Base-by-base conservation (phyloP, 257 asterid genomes). In the Paulownia fortunei region DNA sequence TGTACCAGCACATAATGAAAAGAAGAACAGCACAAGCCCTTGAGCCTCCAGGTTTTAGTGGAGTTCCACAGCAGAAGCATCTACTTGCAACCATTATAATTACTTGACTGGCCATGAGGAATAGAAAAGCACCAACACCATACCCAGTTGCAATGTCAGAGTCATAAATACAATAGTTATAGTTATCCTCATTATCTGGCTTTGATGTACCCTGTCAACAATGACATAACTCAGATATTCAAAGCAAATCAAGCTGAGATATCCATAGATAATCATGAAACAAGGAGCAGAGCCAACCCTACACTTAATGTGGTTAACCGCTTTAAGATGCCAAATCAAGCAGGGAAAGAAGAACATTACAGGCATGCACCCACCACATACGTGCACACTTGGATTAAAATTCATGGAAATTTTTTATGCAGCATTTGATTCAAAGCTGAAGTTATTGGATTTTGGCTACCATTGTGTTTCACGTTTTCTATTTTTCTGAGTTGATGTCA, bases 31-130 rank as follows among this genome's bases (percentile, higher is more conserved):
- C 96, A 54, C 97, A 92, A 80, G 98, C 96, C 81, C 99, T 86
- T 8, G 99, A 92, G 76, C 97, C 96, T 32, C 97, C 98, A 0
- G 97, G 99, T 58, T 81, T 92, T 26, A 96, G 83, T 18, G 99
- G 89, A 76, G 78, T 79, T 41, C 99, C 99, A 39, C 92, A 92
- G 83, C 99, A 96, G 85, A 96, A 88, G 88, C 98, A 96, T 76
- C 81, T 86, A 62, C 96, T 92, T 5, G 96, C 98, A 37, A 87
- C 83, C 96, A 88, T 90, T 79, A 96, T 77, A 58, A 90, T 63
- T 19, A 77, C 68, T 82, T 96, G 99, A 72, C 98, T 83, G 36
- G 73, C 85, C 92, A 92, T n/a, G 56, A 96, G 96, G 84, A 92
- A 84, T 5, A 96, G 70, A 39, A 92, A 93, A 3, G 99, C 98